Conservation (phyloP, 768 basidiomycete species). For the Tricholoma matsutake region DNA sequence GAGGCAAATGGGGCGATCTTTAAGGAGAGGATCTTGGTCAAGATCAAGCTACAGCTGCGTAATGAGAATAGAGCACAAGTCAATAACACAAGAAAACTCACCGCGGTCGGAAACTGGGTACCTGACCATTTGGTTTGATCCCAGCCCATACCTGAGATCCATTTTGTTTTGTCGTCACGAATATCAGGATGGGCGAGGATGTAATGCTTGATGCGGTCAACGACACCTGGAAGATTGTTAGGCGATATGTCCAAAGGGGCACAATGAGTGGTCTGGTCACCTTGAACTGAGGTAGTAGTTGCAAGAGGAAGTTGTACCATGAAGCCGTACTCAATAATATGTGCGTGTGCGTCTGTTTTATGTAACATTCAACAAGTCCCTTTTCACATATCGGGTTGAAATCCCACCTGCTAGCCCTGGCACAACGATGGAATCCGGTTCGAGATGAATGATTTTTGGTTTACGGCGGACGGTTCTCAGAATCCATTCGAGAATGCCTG, state of each 20-base stretch:
- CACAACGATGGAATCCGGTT: conserved; percentile 46
- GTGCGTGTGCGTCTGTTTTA: conserved; percentile 71
- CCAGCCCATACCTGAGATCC: conserved; percentile 92
- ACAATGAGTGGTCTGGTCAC: conserved; percentile 29
- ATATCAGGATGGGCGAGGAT: conserved; percentile 58
- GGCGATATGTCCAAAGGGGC: neutral
- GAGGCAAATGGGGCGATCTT: conserved; percentile 69
- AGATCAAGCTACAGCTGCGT: conserved; percentile 61
- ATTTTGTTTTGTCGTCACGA: conserved; percentile 47
- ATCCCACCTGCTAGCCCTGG: conserved; percentile 68
- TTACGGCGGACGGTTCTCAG: conserved; percentile 5
- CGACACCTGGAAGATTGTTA: conserved; percentile 46
- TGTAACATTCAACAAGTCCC: neutral
- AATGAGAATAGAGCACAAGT: neutral
- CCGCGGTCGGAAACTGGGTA: conserved; percentile 68
- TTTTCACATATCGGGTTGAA: conserved; percentile 1
- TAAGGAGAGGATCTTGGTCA: conserved; percentile 63
- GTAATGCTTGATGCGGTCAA: conserved; percentile 56
- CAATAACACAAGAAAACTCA: conserved; percentile 24
- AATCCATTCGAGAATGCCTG: conserved; percentile 5
- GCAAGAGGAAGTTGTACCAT: conserved; percentile 63
- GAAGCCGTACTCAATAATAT: conserved; percentile 72
- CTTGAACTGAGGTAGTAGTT: conserved; percentile 55
- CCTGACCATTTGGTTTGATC: conserved; percentile 82
- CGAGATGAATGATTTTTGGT: conserved; percentile 14